phyloP scores from a whole-genome alignment of 805 yeast genomes.

The Wickerhamomyces canadensis region DNA sequence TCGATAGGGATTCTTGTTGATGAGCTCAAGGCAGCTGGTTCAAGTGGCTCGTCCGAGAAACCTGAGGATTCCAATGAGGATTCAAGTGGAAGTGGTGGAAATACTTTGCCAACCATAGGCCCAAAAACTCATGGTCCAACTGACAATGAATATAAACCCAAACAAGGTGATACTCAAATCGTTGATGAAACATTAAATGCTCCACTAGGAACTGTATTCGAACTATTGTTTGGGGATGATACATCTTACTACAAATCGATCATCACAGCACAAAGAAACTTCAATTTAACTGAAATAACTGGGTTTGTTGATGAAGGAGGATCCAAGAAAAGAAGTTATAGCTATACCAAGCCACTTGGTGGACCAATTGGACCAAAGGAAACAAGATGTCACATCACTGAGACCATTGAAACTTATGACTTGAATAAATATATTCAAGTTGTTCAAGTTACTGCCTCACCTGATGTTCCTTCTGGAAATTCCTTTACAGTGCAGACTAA shows the following conservation, averaged over 20 bases:
- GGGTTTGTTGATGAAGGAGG: conserved; percentile 29
- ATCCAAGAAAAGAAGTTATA: conserved; percentile 42
- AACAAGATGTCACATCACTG: conserved; percentile 63
- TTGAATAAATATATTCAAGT: conserved; percentile 53
- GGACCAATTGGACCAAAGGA: conserved; percentile 91
- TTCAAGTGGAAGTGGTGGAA: conserved; percentile 11
- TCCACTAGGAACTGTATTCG: conserved; percentile 61
- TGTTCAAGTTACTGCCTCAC: conserved; percentile 62
- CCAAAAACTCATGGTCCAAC: conserved; percentile 43
- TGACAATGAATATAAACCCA: conserved; percentile 34
- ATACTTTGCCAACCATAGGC: conserved; percentile 27
- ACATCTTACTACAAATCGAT: conserved; percentile 40
- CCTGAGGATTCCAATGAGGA: conserved; percentile 13
- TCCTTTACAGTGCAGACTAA: conserved; percentile 59
- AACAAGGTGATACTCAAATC: conserved; percentile 47
- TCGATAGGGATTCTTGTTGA: conserved; percentile 43
- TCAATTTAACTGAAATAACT: conserved; percentile 44
- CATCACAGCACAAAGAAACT: conserved; percentile 54
- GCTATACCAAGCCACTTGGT: conserved; percentile 69
- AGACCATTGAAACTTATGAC: conserved; percentile 53
- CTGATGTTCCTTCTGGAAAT: conserved; percentile 90
- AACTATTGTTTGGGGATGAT: conserved; percentile 57
- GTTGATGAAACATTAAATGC: conserved; percentile 45
- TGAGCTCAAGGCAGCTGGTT: conserved; percentile 28
- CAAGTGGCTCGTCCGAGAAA: conserved; percentile 11